Conservation (phyloP, 352 stramenopile genomes). For the Pythium phragmiticola region DNA sequence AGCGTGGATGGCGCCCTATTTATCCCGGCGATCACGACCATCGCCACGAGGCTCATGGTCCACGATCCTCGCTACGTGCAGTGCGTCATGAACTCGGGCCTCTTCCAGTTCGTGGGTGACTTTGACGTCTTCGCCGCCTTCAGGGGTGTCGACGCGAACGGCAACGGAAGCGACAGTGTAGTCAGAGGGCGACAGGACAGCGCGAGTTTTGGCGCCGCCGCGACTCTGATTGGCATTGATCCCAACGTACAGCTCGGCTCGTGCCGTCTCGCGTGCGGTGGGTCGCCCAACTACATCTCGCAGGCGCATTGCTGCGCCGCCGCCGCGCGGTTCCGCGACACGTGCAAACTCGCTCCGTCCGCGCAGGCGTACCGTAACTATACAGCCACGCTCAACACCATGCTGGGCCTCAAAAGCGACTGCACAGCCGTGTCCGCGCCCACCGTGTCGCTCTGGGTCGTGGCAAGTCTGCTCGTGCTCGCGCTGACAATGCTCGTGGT, state of each 20-base stretch:
- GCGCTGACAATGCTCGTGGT: slow-evolving; percentile 26
- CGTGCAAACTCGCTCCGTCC: slow-evolving; percentile 31
- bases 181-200: not conserved
- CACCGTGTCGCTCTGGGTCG: slow-evolving; percentile 36
- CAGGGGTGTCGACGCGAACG: not conserved
- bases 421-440: slow-evolving; percentile 34
- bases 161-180: not conserved
- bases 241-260: slow-evolving; percentile 10
- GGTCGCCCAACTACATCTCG: slow-evolving; percentile 2
- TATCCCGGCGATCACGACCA: slow-evolving; percentile 27
- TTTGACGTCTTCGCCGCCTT: not conserved
- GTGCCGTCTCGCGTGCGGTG: not conserved
- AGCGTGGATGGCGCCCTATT: not conserved
- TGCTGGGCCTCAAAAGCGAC: slow-evolving; percentile 36
- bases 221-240: not conserved
- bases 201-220: not conserved
- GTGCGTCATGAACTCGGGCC: slow-evolving; percentile 68
- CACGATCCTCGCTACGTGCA: slow-evolving; percentile 47
- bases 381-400: slow-evolving; percentile 34
- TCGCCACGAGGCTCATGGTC: slow-evolving; percentile 36
- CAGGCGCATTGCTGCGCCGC: slow-evolving; percentile 1
- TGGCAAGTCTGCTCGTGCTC: slow-evolving; percentile 23
- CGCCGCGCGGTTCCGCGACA: slow-evolving; percentile 8
- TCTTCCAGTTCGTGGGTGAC: slow-evolving; percentile 37
- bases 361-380: slow-evolving; percentile 38